Base-by-base conservation (phyloP, 2,329 filamentous ascomycete species). In the Neonectria hederae region DNA sequence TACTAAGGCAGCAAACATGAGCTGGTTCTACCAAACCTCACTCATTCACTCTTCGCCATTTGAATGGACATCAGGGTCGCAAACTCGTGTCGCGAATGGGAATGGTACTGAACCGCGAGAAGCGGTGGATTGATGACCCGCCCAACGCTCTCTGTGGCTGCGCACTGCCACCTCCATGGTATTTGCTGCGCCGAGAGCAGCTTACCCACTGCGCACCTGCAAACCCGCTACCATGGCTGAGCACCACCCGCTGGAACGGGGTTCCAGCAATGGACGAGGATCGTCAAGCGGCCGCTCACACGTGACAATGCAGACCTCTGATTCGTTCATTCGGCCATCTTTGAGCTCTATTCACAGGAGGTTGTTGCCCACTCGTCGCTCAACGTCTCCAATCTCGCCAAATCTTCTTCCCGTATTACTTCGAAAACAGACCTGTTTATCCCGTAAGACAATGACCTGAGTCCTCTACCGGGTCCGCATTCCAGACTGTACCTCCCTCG, bases 71-170 rank as follows among this genome's bases (percentile, higher is more conserved):
- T 4, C n/a, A 4, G 38, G 26, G 26, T 42, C 51, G 26, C 19
- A 17, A n/a, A 17, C 19, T 19, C 17, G 8, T 6, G 32, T 40
- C 51, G 21, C 54, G 46, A 65, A 65, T 19, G 61, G 68, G 70
- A 65, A 72, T 65, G 48, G 69, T 63, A 52, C 14, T 8, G 35
- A 14, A 7, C 30, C 46, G 67, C 67, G 68, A 74, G 69, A 61
- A 19, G 59, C 76, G 75, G 75, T 58, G 62, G 62, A 76, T 76
- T 74, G 67, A 76, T 77, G 72, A 69, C 69, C 75, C 76, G 76
- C 60, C 52, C 65, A 53, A 53, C 40, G 52, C 58, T 54, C 55
- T 57, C 42, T 46, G 54, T 42, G 52, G 54, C 30, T 54, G 28
- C 42, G 48, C 68, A 65, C 68, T 72, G 71, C 69, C 68, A 71